phyloP scores from a whole-genome alignment of 805 yeast species.

The Yarrowia deformans region DNA sequence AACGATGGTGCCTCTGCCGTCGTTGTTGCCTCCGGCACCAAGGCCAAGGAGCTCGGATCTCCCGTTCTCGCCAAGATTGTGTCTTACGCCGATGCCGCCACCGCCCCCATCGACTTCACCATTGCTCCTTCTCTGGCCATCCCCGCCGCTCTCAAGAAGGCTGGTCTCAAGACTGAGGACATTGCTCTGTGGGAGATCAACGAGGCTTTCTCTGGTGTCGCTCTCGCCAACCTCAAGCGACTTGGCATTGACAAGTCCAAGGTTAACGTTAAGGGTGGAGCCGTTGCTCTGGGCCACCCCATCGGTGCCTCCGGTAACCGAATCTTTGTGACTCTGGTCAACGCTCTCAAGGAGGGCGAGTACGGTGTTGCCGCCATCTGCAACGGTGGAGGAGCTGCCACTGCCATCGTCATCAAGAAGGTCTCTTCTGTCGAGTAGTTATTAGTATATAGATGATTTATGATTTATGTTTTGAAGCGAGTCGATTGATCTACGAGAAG shows the following conservation, averaged over 20 bases:
- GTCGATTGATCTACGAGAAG: no score
- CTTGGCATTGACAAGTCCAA: constrained; percentile 69
- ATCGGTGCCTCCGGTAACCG: constrained; percentile 97
- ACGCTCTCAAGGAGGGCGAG: constrained; percentile 67
- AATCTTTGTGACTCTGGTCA: constrained; percentile 64
- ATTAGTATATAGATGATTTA: constrained; percentile 10
- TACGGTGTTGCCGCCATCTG: constrained; percentile 93
- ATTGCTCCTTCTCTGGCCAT: constrained; percentile 93
- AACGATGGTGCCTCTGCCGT: constrained; percentile 98
- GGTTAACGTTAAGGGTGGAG: constrained; percentile 92
- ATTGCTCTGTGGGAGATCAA: constrained; percentile 89
- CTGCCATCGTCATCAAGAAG: constrained; percentile 83
- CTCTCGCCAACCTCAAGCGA: constrained; percentile 79
- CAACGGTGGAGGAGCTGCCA: constrained; percentile 99
- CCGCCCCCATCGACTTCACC: constrained; percentile 89
- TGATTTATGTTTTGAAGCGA: constrained; percentile 12
- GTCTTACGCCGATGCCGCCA: constrained; percentile 98
- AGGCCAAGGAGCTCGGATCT: constrained; percentile 76
- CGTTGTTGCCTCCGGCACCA: constrained; percentile 78
- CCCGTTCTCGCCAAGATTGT: constrained; percentile 74
- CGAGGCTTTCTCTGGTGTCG: constrained; percentile 97
- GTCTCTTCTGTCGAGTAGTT: constrained; percentile 42
- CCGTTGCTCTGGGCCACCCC: constrained; percentile 95
- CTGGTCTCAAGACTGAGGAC: constrained; percentile 66
- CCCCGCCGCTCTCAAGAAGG: constrained; percentile 89